phyloP scores from a whole-genome alignment of 2,329 filamentous ascomycete species.

The Trichoderma sp. region DNA sequence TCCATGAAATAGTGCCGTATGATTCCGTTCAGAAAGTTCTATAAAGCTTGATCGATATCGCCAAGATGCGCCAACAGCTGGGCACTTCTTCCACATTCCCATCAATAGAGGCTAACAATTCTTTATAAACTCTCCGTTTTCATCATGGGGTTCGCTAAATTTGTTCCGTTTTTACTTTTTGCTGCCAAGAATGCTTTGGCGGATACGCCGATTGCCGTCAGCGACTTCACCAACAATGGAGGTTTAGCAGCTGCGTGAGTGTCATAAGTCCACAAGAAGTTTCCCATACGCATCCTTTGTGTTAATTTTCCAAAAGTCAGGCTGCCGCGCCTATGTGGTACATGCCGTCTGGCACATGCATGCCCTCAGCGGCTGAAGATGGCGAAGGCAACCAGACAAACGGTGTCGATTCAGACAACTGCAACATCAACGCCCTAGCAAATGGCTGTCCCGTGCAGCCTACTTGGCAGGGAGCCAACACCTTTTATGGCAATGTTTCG shows the following conservation, averaged over 20 bases:
- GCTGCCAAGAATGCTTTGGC: constrained; percentile 22
- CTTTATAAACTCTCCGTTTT: neutral
- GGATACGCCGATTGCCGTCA: constrained; percentile 25
- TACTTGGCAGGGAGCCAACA: constrained; percentile 27
- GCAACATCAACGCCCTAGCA: constrained; percentile 26
- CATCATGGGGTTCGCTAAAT: constrained; percentile 10
- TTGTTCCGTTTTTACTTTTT: constrained; percentile 17
- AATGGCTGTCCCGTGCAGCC: constrained; percentile 26
- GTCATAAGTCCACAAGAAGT: no score
- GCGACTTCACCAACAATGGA: constrained; percentile 24
- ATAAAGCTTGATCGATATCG: neutral
- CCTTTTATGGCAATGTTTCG: constrained; percentile 27
- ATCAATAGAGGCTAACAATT: neutral
- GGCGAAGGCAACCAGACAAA: constrained; percentile 28
- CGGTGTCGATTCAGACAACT: constrained; percentile 28
- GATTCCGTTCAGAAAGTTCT: neutral
- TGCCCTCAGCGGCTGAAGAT: constrained; percentile 29
- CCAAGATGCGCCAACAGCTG: neutral
- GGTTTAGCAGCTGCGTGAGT: constrained; percentile 25
- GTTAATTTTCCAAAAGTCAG: neutral
- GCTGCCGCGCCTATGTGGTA: constrained; percentile 29
- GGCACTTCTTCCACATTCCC: neutral
- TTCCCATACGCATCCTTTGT: no score
- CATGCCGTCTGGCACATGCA: constrained; percentile 28
- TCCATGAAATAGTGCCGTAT: neutral